Conservation (phyloP, 148 eudicot genomes). For the Amaranthus cruentus region DNA sequence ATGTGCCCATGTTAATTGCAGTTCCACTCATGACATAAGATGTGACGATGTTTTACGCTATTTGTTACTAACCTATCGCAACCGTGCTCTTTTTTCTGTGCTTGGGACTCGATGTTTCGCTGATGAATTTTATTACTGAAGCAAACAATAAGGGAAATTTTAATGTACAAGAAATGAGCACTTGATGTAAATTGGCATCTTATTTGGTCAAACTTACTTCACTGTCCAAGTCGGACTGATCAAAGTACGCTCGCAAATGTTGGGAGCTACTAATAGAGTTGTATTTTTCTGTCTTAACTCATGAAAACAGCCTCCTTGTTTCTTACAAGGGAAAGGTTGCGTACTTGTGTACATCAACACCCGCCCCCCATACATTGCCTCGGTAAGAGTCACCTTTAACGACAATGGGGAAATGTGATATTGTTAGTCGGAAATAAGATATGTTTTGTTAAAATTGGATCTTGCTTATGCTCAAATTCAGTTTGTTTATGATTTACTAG, state of each 20-base stretch:
- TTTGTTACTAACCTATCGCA: no score
- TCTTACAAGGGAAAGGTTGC: no score
- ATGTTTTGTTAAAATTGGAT: not conserved
- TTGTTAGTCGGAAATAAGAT: not conserved
- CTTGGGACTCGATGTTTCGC: no score
- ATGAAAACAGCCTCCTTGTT: not conserved
- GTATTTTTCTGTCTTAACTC: not conserved
- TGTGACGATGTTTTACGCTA: no score
- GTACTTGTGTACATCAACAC: no score
- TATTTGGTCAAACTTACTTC: not conserved
- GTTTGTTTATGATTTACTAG: not conserved
- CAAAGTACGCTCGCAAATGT: not conserved
- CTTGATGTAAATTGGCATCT: not conserved
- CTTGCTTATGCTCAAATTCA: not conserved
- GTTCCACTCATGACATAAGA: no score
- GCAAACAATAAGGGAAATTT: not conserved
- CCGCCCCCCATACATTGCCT: no score
- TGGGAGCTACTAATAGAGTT: not conserved
- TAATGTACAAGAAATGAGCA: not conserved
- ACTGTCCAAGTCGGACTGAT: not conserved
- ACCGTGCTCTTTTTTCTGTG: no score
- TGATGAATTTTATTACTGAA: no score
- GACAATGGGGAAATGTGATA: no score
- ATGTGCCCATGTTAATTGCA: no score
- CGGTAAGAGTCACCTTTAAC: no score